Conservation (phyloP, 345 rosid species). For the Salix brachista region DNA sequence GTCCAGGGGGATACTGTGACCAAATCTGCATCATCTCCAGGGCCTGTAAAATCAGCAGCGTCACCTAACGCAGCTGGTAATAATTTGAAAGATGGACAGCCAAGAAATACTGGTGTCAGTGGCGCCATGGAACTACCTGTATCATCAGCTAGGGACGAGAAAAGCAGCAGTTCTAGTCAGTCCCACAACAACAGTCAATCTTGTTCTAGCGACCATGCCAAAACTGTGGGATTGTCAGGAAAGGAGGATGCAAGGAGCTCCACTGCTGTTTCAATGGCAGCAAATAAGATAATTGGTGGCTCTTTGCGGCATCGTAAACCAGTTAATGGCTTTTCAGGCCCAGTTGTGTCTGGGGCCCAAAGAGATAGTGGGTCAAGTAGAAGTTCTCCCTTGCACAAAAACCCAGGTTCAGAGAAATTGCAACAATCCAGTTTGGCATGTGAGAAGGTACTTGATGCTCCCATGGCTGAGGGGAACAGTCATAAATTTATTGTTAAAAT, state of each 20-base stretch:
- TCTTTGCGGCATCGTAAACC: slow-evolving; percentile 56
- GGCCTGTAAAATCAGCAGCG: slow-evolving; percentile 46
- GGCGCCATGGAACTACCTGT: slow-evolving; percentile 41
- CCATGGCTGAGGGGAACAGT: slow-evolving; percentile 47
- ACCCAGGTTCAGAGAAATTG: slow-evolving; percentile 49
- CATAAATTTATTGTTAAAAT: slow-evolving; percentile 72
- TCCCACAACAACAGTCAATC: slow-evolving; percentile 77
- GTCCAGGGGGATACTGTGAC: slow-evolving; percentile 43
- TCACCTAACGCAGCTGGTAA: slow-evolving; percentile 39
- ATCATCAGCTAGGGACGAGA: slow-evolving; percentile 56
- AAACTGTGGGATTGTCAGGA: slow-evolving; percentile 43
- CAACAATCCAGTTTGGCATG: slow-evolving; percentile 39
- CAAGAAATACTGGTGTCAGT: slow-evolving; percentile 32
- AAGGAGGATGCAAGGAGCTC: slow-evolving; percentile 70
- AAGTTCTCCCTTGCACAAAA: slow-evolving; percentile 47
- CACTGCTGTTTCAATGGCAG: slow-evolving; percentile 45
- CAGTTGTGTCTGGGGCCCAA: slow-evolving; percentile 34
- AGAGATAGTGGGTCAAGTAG: slow-evolving; percentile 49
- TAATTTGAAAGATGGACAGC: slow-evolving; percentile 52
- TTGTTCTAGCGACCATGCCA: slow-evolving; percentile 62
- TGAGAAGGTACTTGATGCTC: slow-evolving; percentile 53
- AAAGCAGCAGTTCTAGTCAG: slow-evolving; percentile 79
- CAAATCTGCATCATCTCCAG: slow-evolving; percentile 55
- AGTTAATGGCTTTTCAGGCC: slow-evolving; percentile 46
- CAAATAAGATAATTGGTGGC: slow-evolving; percentile 41